A percentile compares a stretch with the other conserved stretches of the same genome.
phyloP scores from a whole-genome alignment of 768 basidiomycete species.

The Xanthoconium stramineum region DNA sequence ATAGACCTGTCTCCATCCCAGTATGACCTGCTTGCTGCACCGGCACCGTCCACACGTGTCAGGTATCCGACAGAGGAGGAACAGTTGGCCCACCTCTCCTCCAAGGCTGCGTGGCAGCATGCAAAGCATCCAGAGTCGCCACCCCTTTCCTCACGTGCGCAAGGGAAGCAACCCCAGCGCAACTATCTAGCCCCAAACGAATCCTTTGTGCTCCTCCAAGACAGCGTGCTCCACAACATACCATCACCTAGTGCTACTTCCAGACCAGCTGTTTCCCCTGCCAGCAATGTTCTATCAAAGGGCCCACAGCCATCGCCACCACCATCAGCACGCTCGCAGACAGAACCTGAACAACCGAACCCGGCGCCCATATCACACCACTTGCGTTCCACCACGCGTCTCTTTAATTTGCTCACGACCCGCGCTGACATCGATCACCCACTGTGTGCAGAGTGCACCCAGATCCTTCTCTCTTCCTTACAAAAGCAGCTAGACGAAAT shows the following conservation, averaged over 20 bases:
- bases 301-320: constrained; percentile 24
- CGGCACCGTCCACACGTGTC: constrained; percentile 43
- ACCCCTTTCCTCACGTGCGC: constrained; percentile 51
- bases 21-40: constrained; percentile 81
- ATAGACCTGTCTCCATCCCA: constrained; percentile 82
- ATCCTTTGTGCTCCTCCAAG: constrained; percentile 88
- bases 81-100: constrained; percentile 46
- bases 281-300: constrained; percentile 28
- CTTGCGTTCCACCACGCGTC: constrained; percentile 66
- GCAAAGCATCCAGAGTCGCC: constrained; percentile 42
- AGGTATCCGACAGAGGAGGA: constrained; percentile 40
- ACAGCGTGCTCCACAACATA: constrained; percentile 72
- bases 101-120: constrained; percentile 63
- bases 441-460: constrained; percentile 91
- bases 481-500: constrained; percentile 85
- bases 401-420: constrained; percentile 75
- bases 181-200: constrained; percentile 63
- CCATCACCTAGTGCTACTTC: constrained; percentile 48
- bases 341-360: constrained; percentile 53
- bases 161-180: constrained; percentile 60
- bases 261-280: constrained; percentile 43
- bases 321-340: constrained; percentile 32
- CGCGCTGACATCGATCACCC: constrained; percentile 88
- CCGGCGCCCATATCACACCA: constrained; percentile 78
- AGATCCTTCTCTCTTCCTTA: constrained; percentile 70